phyloP scores from a whole-genome alignment of 2,329 filamentous ascomycete genomes.

The Juglanconis sp. region DNA sequence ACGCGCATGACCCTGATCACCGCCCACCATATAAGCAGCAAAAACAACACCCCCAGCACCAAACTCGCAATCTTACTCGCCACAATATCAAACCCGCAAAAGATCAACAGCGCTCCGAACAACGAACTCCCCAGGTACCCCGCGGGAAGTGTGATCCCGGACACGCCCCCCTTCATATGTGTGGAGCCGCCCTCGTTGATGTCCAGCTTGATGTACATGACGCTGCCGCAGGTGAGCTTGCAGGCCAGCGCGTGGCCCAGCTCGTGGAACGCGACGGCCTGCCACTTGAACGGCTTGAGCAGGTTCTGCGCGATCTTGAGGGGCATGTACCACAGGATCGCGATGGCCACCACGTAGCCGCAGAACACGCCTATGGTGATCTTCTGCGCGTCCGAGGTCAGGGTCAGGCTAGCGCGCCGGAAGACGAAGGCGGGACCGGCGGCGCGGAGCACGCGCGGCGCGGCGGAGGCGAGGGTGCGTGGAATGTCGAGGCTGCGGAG shows the following conservation, averaged over 20 bases:
- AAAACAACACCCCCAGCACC: slow-evolving; percentile 68
- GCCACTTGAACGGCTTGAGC: slow-evolving; percentile 84
- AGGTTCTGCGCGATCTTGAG: slow-evolving; percentile 62
- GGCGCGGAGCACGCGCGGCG: slow-evolving; percentile 4
- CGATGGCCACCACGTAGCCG: slow-evolving; percentile 70
- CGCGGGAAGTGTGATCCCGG: slow-evolving; percentile 69
- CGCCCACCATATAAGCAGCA: slow-evolving; percentile 75
- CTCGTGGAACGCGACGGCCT: slow-evolving; percentile 81
- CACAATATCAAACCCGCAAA: slow-evolving; percentile 78
- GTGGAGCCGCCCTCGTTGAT: slow-evolving; percentile 76
- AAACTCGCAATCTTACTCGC: slow-evolving; percentile 77
- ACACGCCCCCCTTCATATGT: slow-evolving; percentile 67
- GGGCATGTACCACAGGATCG: slow-evolving; percentile 75
- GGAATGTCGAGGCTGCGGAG: neutral
- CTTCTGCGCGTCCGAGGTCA: slow-evolving; percentile 62
- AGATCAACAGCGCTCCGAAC: slow-evolving; percentile 73
- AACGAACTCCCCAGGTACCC: slow-evolving; percentile 76
- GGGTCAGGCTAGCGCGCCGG: slow-evolving; percentile 49
- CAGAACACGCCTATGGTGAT: slow-evolving; percentile 70
- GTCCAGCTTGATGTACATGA: slow-evolving; percentile 72
- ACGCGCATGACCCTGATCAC: slow-evolving; percentile 2
- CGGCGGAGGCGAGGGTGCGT: slow-evolving; percentile 9
- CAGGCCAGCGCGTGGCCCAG: slow-evolving; percentile 73
- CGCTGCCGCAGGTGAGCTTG: slow-evolving; percentile 67
- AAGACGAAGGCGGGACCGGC: slow-evolving; percentile 29